Conservation (phyloP, 2,329 filamentous ascomycete species). For the Colletotrichum destructivum region DNA sequence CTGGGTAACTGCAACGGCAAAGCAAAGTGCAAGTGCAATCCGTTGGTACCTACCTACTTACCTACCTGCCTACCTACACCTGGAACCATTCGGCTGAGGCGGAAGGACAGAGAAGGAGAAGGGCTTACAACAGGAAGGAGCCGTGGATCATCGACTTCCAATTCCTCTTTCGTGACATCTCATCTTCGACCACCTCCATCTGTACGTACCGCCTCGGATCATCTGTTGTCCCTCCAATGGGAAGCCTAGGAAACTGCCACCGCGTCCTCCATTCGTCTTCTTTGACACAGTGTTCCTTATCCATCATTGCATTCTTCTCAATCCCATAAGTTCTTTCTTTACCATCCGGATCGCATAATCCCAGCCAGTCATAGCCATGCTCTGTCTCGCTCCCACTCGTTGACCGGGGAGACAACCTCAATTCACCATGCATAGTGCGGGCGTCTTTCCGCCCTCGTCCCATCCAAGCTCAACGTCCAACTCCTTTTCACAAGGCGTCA, state of each 20-base stretch:
- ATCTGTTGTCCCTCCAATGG: neutral
- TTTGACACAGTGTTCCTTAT: no score
- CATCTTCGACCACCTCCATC: no score
- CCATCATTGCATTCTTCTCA: neutral
- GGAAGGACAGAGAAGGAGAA: neutral
- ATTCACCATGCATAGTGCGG: neutral
- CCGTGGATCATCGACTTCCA: neutral
- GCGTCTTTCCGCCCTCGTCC: no score
- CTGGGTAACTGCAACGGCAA: constrained; percentile 11
- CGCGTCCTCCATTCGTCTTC: neutral
- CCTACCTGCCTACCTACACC: neutral
- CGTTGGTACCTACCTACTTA: no score
- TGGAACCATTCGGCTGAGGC: no score
- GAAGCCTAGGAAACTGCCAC: neutral
- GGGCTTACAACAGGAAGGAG: neutral
- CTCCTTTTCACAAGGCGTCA: constrained; percentile 1
- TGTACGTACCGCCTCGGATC: neutral
- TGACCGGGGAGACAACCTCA: neutral
- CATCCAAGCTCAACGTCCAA: neutral
- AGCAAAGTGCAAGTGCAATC: neutral
- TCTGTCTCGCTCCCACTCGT: neutral
- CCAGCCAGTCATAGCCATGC: neutral
- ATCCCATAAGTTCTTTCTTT: neutral
- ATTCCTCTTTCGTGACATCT: neutral
- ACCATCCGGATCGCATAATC: neutral